Conservation (phyloP, 2,329 filamentous ascomycete genomes). For the Arthrinium phaeospermum region DNA sequence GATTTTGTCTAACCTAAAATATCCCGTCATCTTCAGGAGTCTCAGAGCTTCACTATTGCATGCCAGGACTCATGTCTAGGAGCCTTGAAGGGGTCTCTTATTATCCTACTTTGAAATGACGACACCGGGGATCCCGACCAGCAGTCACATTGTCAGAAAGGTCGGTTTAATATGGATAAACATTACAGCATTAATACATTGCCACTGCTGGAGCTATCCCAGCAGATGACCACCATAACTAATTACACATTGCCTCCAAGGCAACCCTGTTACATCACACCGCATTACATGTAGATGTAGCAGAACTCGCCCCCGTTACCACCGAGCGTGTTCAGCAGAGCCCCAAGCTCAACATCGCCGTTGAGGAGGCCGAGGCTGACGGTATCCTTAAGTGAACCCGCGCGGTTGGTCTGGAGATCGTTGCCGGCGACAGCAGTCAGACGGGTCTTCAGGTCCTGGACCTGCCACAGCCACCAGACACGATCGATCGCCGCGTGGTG, state of each 20-base stretch:
- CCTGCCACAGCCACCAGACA: slow-evolving; percentile 33
- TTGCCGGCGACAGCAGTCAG: slow-evolving; percentile 30
- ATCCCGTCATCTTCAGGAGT: background rate
- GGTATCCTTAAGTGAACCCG: slow-evolving; percentile 31
- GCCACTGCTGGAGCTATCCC: background rate
- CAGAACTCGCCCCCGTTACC: slow-evolving; percentile 36
- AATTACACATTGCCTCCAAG: background rate
- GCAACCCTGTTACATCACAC: background rate
- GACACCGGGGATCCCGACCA: background rate
- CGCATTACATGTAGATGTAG: slow-evolving; percentile 32
- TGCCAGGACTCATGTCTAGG: no score
- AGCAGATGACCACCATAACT: background rate
- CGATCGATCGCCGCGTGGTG: slow-evolving; percentile 32
- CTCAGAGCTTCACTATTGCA: background rate
- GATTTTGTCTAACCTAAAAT: no score
- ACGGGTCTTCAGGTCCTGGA: slow-evolving; percentile 24
- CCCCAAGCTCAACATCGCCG: slow-evolving; percentile 29
- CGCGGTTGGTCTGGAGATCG: slow-evolving; percentile 31
- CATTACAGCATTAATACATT: slow-evolving; percentile 6
- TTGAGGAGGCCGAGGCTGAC: slow-evolving; percentile 30
- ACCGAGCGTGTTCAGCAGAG: slow-evolving; percentile 34
- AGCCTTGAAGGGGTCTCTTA: background rate
- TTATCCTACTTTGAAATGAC: background rate
- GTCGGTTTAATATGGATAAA: background rate
- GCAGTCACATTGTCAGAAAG: background rate